Base-by-base conservation (phyloP, 345 rosid species). In the Moringa oleifera region DNA sequence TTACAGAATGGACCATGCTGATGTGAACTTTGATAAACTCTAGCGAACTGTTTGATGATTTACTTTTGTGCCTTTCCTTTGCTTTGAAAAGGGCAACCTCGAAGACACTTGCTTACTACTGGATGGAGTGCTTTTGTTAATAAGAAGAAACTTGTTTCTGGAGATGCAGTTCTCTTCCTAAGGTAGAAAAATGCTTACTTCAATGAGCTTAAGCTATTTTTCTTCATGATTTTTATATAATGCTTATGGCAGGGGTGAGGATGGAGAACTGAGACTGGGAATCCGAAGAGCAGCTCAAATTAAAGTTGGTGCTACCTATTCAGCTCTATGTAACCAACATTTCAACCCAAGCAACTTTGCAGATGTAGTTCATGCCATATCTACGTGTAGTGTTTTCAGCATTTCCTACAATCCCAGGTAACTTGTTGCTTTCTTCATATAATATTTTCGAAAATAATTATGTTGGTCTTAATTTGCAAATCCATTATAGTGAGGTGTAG, bases 91-190 rank as follows among this genome's bases (percentile, higher is more conserved):
- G 99, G 99, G 25, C 99, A 91, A 77, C 99, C 99, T 18, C 85
- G 97, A 67, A 84, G 99, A 80, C 99, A 95, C 76, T 79, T 95
- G 88, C 95, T 95, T 18, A 95, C 99, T 7, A 95, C 98, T 8
- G 99, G 99, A 49, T 95, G 99, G 99, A 95, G 96, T 76, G 93
- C 91, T 20, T 95, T 95, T 73, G 97, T 95, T 5, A 95, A 95
- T 73, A 89, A 82, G 89, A 95, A 95, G 87, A 91, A 91, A 72
- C 96, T 95, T 56, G 94, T 95, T 51, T 89, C 98, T 18, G 99
- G 99, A 69, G 99, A 95, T 80, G 99, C 98, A 49, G 96, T 95
- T 62, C 96, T 95, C 57, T 95, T 95, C 73, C 91, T 91, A 20
- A 87, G 97, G 99, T 91, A 73, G 16, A 18, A 20, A 25, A 23